Evolutionary conservation across 2,329 filamentous ascomycete genomes (phyloP), one percentile per base, ranked within the genome.

Genomic region (Xylaria sp.): DNA sequence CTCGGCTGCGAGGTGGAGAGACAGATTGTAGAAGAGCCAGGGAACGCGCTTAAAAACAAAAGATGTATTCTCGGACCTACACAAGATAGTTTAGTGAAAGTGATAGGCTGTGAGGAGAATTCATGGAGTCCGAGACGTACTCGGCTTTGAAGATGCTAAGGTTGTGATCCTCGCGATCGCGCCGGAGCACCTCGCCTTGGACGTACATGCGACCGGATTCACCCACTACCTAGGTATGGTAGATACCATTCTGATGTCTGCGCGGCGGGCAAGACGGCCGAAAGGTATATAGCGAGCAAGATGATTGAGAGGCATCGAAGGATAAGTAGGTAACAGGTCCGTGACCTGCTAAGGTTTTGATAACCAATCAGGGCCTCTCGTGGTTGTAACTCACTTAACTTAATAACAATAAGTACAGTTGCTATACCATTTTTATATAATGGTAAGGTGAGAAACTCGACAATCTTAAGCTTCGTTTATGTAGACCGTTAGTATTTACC

Each of bases 191-290:
- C 42, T 74, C 62, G 65, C 68, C 66, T 64, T 70, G 64, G 60
- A 71, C 61, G 64, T 78, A 78, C 57, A 71, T 67, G 61, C 75
- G 74, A 72, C 76, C 74, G 57, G 74, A 77, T 61, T 76, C 70
- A 57, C 75, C 73, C 46, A 73, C 66, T 49, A 78, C 61, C n/a
- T n/a, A n/a, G n/a, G n/a, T n/a, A n/a, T n/a, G 7, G 73, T 74
- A 43, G 73, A 77, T 57, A 62, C 67, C 72, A 72, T 73, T 72
- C 72, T 76, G 59, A 72, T 67, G 61, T 69, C 67, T 71, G 51
- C 63, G 50, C 43, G 54, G 23, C 54, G 46, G 56, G 57, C 15
- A 59, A 59, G 1, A 1, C n/a, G 50, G 35, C 58, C 23, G 8
- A 60, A 59, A 49, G 47, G 54, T 47, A 53, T 15, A n/a, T 6